phyloP scores from a whole-genome alignment of 202 grass and related monocot genomes.

The Hordeum pubiflorum region DNA sequence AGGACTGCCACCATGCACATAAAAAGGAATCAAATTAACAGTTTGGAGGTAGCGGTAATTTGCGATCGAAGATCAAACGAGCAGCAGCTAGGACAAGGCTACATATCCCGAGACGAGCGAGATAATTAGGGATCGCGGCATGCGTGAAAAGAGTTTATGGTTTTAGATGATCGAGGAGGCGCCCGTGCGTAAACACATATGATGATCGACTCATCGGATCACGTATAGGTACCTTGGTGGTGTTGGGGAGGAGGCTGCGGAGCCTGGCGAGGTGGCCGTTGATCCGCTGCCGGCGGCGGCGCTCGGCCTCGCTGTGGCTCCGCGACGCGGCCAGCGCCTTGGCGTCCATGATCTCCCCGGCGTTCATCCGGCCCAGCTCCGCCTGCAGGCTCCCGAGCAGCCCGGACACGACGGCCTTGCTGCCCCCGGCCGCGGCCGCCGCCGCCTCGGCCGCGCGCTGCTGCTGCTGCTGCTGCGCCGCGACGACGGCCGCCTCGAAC shows the following conservation, averaged over 20 bases:
- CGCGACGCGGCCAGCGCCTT: conserved; percentile 89
- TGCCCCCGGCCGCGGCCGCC: conserved; percentile 31
- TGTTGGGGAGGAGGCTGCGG: conserved; percentile 90
- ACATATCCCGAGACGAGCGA: background rate
- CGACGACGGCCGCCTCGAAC: conserved; percentile 17
- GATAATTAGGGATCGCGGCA: background rate
- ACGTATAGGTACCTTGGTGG: conserved; percentile 61
- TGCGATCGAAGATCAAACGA: background rate
- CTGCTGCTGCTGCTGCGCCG: background rate
- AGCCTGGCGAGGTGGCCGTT: conserved; percentile 76
- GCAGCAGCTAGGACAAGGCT: background rate
- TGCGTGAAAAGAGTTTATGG: background rate
- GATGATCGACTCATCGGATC: background rate
- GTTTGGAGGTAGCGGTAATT: background rate
- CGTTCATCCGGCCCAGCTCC: conserved; percentile 71
- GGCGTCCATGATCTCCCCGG: conserved; percentile 89
- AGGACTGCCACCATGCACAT: background rate
- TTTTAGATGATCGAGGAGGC: background rate
- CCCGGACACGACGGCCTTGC: conserved; percentile 44
- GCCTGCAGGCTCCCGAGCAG: conserved; percentile 74
- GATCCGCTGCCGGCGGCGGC: conserved; percentile 84
- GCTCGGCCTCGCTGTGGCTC: conserved; percentile 98
- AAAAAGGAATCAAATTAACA: background rate
- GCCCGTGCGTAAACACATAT: background rate
- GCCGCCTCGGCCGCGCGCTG: conserved; percentile 25